phyloP scores from a whole-genome alignment of 2,329 filamentous ascomycete species.

The Fusarium sororula region DNA sequence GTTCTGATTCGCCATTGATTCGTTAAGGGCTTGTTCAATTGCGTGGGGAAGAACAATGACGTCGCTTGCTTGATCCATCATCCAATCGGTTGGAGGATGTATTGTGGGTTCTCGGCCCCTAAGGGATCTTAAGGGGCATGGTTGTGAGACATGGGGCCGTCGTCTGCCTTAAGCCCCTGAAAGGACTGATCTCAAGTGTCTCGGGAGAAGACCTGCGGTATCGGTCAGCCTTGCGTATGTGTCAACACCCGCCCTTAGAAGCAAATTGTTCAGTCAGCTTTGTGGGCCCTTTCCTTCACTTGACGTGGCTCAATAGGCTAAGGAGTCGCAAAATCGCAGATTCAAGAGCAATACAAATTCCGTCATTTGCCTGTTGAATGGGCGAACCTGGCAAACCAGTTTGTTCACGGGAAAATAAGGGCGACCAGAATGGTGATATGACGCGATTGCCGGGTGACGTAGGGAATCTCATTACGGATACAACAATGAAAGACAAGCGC shows the following conservation, averaged over 20 bases:
- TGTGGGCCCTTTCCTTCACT: background rate
- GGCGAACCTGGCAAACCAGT: slow-evolving; percentile 2
- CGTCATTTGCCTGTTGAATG: background rate
- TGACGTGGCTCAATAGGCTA: background rate
- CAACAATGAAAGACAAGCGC: slow-evolving; percentile 18
- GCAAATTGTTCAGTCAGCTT: background rate
- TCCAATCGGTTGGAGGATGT: slow-evolving; percentile 40
- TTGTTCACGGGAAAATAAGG: slow-evolving; percentile 24
- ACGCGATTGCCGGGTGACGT: slow-evolving; percentile 39
- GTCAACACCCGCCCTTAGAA: background rate
- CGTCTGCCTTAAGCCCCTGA: slow-evolving; percentile 21
- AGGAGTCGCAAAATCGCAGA: background rate
- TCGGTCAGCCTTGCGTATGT: slow-evolving; percentile 27
- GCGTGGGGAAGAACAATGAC: slow-evolving; percentile 42
- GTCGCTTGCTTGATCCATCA: slow-evolving; percentile 27
- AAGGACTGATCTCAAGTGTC: slow-evolving; percentile 23
- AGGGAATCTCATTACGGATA: slow-evolving; percentile 30
- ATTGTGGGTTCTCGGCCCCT: slow-evolving; percentile 34
- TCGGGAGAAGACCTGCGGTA: slow-evolving; percentile 18
- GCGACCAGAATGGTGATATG: slow-evolving; percentile 25
- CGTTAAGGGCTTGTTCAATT: slow-evolving; percentile 17
- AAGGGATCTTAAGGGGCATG: slow-evolving; percentile 39
- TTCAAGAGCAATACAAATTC: background rate
- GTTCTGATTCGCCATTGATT: slow-evolving; percentile 37
- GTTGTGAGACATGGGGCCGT: slow-evolving; percentile 42